Conservation (phyloP, 192 early-diverging fungal species). For the Mortierella hygrophila region DNA sequence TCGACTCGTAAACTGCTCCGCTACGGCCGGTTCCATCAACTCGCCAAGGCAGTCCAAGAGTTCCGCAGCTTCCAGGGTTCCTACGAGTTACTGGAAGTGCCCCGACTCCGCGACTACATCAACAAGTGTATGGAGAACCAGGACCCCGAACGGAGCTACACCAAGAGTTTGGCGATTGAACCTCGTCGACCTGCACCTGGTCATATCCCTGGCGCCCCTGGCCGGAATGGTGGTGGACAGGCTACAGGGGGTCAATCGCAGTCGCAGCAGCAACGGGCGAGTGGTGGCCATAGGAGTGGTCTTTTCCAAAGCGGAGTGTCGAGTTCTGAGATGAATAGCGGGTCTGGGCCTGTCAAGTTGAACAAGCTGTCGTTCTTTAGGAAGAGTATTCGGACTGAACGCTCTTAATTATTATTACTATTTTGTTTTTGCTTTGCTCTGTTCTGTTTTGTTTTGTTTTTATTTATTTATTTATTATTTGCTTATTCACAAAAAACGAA, state of each 20-base stretch:
- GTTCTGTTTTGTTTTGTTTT: not conserved
- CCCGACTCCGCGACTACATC: constrained; percentile 51
- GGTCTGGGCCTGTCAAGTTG: constrained; percentile 17
- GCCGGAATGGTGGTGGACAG: not conserved
- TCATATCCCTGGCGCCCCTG: not conserved
- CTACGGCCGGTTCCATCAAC: constrained; percentile 40
- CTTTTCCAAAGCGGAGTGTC: constrained; percentile 39
- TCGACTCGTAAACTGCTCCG: constrained; percentile 27
- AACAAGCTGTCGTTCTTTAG: constrained; percentile 52
- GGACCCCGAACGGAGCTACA: constrained; percentile 45
- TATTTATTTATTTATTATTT: not conserved
- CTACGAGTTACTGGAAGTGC: constrained; percentile 55
- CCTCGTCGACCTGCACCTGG: constrained; percentile 31
- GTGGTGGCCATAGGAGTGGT: constrained; percentile 20
- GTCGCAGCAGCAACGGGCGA: constrained; percentile 11
- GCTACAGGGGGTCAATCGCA: not conserved
- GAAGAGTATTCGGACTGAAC: constrained; percentile 39
- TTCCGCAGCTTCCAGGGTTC: constrained; percentile 39
- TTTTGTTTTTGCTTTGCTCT: not conserved
- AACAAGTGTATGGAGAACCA: constrained; percentile 42
- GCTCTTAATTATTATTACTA: constrained; percentile 4
- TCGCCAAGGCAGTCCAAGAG: constrained; percentile 40
- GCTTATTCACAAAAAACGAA: not conserved
- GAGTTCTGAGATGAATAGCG: constrained; percentile 24
- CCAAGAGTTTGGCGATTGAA: constrained; percentile 49